Base-by-base conservation (phyloP, 371 early-diverging fungal genomes). In the Syncephalis plumigaleata region DNA sequence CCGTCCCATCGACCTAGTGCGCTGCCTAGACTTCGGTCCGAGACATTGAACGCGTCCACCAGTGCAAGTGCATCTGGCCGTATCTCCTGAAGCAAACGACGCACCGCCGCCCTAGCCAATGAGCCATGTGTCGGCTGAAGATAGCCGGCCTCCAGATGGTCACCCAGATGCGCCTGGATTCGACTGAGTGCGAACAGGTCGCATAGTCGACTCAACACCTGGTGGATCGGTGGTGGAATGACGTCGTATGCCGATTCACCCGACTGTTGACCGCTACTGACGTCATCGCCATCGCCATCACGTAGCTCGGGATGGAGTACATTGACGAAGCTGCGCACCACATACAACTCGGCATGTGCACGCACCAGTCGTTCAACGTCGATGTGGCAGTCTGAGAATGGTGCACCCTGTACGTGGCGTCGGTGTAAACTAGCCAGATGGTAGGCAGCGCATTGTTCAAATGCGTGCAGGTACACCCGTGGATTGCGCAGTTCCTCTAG, bases 1-100 rank as follows among this genome's bases (percentile, higher is more conserved):
- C 85, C 87, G 47, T 85, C 86, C 16, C 60, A 68, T 13, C 75
- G 66, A 39, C 84, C 89, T 8, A 88, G 55, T 3, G 85, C 78
- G 20, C 81, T 79, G 56, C 81, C 75, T 16, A 88, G 67, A 27
- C 63, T 60, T 45, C 74, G 74, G 42, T 88, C 88, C 2, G 85
- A 70, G 18, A 82, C 59, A 43, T 73, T 84, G 59, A 84, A 82
- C 0, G 83, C 70, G 52, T 85, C 86, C 3, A 83, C 84, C 8
- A 84, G 60, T 0, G 77, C 64, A 17, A 86, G 66, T 13, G 80
- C 83, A 36, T 84, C 66, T 22, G 71, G 77, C 2, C 89, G 71
- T 17, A 87, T 60, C 11, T 66, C 56, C 31, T 31, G 31, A 4
- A 31, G 31, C 11, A 31, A 11, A 4, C 11, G 22, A 66, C 68